Base-by-base conservation (phyloP, 331 rosid species). In the Saraca asoca region DNA sequence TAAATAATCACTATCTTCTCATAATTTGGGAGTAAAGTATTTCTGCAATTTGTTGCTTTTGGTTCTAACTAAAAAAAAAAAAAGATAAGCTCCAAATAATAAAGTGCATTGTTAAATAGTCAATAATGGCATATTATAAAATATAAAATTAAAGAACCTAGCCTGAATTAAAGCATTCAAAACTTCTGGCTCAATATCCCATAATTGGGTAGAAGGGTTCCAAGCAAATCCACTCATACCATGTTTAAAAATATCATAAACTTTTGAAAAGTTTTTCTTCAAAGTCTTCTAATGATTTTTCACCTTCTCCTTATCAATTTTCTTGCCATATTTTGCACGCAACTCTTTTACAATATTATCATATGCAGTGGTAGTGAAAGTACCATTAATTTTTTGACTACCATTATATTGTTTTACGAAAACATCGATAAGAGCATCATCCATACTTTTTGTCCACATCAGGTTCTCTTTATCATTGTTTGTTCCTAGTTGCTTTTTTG, bases 341-440 rank as follows among this genome's bases (percentile, higher is more conserved):
- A 56, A 2, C 19, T 56, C 42, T 1, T 13, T 1, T 12, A 31
- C 17, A 1, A 31, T 55, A 11, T 55, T 55, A 0, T 31, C 41
- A 55, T 55, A 55, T 12, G 61, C 42, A 29, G 16, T 5, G 1
- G 11, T 31, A 55, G 61, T 31, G 58, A 52, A 52, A 17, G 15
- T 20, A 4, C 58, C n/a, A n/a, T n/a, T n/a, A n/a, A n/a, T n/a
- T n/a, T n/a, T n/a, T n/a, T n/a, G n/a, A n/a, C n/a, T n/a, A 2
- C 6, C 31, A 10, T 52, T 13, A 24, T 19, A 12, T 24, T 52
- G 9, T 4, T 52, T n/a, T 37, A 52, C 24, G 38, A 52, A 52
- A 24, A 37, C 58, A 29, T 55, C 17, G 3, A 55, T 12, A 55
- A 12, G 61, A 55, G 61, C 61, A 55, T 55, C 42, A 12, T 55